phyloP scores from a whole-genome alignment of 208 protist genomes.

The Trichomonas tenax region DNA sequence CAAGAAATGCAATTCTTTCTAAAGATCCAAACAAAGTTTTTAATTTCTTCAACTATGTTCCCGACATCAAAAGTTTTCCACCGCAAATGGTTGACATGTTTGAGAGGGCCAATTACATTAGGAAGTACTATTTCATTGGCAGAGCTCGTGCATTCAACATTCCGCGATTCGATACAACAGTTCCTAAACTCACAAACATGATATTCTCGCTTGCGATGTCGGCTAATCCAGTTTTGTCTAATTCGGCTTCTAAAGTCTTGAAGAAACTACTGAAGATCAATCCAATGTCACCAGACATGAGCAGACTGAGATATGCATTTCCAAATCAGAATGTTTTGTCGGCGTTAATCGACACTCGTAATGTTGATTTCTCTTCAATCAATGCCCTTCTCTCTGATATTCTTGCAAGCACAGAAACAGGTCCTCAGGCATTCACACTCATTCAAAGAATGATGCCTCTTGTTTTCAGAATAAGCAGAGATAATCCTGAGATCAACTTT shows the following conservation, averaged over 20 bases:
- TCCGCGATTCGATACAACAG: too few relatives aligned
- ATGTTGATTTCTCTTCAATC: not conserved
- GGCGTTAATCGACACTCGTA: not conserved
- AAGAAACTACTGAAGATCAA: not conserved
- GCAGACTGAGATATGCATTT: not conserved
- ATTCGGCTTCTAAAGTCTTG: not conserved
- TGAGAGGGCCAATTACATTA: not conserved
- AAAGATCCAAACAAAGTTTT: not conserved
- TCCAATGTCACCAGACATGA: not conserved
- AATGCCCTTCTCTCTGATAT: not conserved
- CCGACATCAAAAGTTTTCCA: not conserved
- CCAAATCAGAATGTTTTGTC: not conserved
- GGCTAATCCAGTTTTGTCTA: not conserved
- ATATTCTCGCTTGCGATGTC: not conserved
- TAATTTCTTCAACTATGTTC: not conserved
- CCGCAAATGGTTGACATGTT: not conserved
- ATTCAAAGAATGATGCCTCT: not conserved
- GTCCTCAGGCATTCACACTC: not conserved
- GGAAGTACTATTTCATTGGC: not conserved
- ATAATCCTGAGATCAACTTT: not conserved
- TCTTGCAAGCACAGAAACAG: not conserved
- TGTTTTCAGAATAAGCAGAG: not conserved
- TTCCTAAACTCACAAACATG: not conserved
- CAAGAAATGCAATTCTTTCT: not conserved
- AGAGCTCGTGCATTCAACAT: too few relatives aligned